A percentile compares a stretch with the other conserved stretches of the same genome.
Conservation (phyloP, 2,329 filamentous ascomycete species). For the Trichoderma polysporum region DNA sequence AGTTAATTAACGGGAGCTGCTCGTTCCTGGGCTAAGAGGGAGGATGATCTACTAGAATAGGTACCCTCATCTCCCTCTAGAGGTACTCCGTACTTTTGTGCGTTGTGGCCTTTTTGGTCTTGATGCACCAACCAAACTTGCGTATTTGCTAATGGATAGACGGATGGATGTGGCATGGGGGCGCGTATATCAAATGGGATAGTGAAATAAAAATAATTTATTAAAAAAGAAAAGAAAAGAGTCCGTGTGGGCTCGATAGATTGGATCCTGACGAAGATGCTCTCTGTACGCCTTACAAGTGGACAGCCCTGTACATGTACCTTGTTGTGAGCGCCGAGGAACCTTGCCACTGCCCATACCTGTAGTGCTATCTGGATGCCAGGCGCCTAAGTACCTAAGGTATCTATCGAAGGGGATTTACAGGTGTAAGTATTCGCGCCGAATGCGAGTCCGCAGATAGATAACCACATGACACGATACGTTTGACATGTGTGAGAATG, state of each 20-base stretch:
- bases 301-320: background rate
- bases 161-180: background rate
- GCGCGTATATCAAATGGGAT: background rate
- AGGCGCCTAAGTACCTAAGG: too few species aligned
- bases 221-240: background rate
- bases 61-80: slow-evolving; percentile 9
- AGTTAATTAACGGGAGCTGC: slow-evolving; percentile 17
- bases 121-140: background rate
- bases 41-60: background rate
- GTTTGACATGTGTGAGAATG: background rate
- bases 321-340: background rate
- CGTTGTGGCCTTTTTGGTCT: background rate
- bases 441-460: background rate
- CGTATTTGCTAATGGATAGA: background rate
- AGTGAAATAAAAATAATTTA: background rate
- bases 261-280: background rate
- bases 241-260: background rate
- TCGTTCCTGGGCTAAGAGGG: slow-evolving; percentile 18
- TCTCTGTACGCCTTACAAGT: background rate
- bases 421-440: background rate
- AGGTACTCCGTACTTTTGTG: background rate
- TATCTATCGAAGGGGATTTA: background rate
- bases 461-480: background rate
- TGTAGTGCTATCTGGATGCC: too few species aligned
- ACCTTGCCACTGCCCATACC: background rate